Evolutionary conservation across 495 filamentous ascomycete genomes (phyloP).

Genomic region (Hypoxylon subgilvum): DNA sequence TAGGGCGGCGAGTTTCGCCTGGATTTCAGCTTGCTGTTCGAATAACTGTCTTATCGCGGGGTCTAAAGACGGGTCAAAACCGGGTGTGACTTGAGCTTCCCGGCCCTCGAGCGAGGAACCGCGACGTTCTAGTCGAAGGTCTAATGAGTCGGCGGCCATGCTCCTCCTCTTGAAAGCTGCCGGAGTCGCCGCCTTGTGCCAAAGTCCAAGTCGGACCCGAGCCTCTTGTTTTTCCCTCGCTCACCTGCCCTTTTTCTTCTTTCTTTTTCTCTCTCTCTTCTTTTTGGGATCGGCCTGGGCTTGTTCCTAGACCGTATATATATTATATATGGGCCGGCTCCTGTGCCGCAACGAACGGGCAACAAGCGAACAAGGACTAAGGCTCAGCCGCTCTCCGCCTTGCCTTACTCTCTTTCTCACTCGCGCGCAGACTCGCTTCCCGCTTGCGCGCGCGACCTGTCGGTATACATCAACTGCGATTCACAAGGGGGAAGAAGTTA

Average conservation of each 20-base stretch:
- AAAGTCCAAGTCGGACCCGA: slow-evolving; percentile 26
- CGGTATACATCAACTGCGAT: slow-evolving; percentile 42
- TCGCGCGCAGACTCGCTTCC: slow-evolving; percentile 40
- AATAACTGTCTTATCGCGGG: slow-evolving; percentile 54
- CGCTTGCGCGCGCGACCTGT: slow-evolving; percentile 31
- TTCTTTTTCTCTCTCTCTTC: not conserved
- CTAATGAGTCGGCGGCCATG: slow-evolving; percentile 40
- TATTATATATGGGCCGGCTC: slow-evolving; percentile 23
- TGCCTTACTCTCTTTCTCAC: slow-evolving; percentile 37
- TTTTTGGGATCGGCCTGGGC: slow-evolving; percentile 19
- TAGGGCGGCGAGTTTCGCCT: slow-evolving; percentile 53
- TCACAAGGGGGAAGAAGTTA: slow-evolving; percentile 26
- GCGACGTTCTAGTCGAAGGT: slow-evolving; percentile 43
- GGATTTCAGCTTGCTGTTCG: slow-evolving; percentile 58
- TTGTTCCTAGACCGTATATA: slow-evolving; percentile 28
- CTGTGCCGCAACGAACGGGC: slow-evolving; percentile 35
- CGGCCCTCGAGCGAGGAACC: slow-evolving; percentile 39
- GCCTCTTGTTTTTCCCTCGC: not conserved
- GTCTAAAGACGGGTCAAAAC: slow-evolving; percentile 50
- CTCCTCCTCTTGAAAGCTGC: slow-evolving; percentile 20
- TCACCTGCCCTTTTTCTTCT: not conserved
- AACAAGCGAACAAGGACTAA: too few relatives aligned
- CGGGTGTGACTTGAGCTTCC: slow-evolving; percentile 40
- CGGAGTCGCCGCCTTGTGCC: slow-evolving; percentile 21
- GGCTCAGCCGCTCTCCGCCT: slow-evolving; percentile 38